Percentiles rank a stretch among this genome's conserved stretches.
Evolutionary conservation across 2,329 filamentous ascomycete genomes (phyloP).

Genomic region (Diaporthe velutina): DNA sequence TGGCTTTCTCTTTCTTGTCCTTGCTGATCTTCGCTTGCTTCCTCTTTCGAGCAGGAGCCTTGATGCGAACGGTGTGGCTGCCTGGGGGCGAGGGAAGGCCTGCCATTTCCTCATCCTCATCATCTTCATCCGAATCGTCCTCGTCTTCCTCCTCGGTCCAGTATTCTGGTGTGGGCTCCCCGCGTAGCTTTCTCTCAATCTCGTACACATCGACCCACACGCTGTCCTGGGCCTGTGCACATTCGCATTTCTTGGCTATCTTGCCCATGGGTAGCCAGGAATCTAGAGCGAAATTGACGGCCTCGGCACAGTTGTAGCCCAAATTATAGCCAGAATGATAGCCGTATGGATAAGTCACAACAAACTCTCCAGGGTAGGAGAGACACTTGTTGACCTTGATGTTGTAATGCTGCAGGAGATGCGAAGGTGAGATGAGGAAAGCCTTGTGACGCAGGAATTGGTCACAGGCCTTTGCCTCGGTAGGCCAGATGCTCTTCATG

Average conservation of each 20-base stretch:
- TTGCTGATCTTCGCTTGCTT: constrained; percentile 65
- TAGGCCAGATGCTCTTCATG: constrained; percentile 96
- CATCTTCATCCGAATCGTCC: constrained; percentile 75
- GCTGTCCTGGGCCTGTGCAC: constrained; percentile 93
- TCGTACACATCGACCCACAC: constrained; percentile 98
- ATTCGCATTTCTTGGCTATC: constrained; percentile 96
- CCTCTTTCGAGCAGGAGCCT: constrained; percentile 74
- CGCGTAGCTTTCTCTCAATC: constrained; percentile 92
- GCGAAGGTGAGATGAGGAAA: constrained; percentile 92
- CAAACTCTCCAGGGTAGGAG: constrained; percentile 96
- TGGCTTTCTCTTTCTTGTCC: constrained; percentile 70
- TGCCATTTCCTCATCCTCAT: constrained; percentile 68
- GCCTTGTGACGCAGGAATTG: constrained; percentile 98
- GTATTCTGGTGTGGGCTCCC: constrained; percentile 83
- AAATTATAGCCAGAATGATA: constrained; percentile 99
- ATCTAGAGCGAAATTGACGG: constrained; percentile 97
- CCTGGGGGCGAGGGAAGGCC: constrained; percentile 84
- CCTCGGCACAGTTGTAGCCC: constrained; percentile 98
- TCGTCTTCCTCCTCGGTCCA: constrained; percentile 82
- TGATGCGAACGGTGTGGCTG: constrained; percentile 78
- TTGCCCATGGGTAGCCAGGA: constrained; percentile 96
- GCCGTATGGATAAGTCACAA: constrained; percentile 98
- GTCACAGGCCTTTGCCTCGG: constrained; percentile 93
- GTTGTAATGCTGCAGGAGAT: constrained; percentile 87
- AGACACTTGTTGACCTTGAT: constrained; percentile 97